phyloP scores from a whole-genome alignment of 257 asterid genomes.

The Solanum virginianum region DNA sequence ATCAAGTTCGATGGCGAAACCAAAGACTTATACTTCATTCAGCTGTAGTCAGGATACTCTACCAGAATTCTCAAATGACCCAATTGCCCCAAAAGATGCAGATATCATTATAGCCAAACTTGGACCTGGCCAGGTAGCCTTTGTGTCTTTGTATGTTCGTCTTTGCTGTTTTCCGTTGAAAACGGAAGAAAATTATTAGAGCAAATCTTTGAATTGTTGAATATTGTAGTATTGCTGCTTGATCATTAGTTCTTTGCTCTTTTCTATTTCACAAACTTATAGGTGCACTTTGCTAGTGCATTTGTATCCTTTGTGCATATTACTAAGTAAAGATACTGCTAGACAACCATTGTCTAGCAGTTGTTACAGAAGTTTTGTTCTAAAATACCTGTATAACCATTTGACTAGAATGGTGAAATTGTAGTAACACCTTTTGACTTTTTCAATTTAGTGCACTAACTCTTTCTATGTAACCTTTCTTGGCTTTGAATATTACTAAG shows the following conservation, averaged over 20 bases:
- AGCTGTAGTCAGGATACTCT: constrained; percentile 54
- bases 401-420: neutral
- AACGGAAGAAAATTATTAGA: neutral
- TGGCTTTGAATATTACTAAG: neutral
- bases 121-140: constrained; percentile 81
- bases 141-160: neutral
- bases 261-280: neutral
- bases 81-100: constrained; percentile 44
- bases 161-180: neutral
- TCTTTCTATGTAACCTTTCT: neutral
- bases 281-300: neutral
- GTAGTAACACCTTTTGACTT: neutral
- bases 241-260: neutral
- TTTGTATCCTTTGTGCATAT: neutral
- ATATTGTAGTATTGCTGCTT: neutral
- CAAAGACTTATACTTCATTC: constrained; percentile 73
- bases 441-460: neutral
- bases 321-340: neutral
- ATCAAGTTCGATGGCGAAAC: constrained; percentile 27
- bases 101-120: constrained; percentile 66
- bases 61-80: constrained; percentile 39
- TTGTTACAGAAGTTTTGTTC: neutral
- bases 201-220: neutral
- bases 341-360: neutral
- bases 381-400: neutral